Percentiles rank a stretch among this genome's conserved stretches.
phyloP scores from a whole-genome alignment of 345 rosid species.

The Hypericum perforatum region DNA sequence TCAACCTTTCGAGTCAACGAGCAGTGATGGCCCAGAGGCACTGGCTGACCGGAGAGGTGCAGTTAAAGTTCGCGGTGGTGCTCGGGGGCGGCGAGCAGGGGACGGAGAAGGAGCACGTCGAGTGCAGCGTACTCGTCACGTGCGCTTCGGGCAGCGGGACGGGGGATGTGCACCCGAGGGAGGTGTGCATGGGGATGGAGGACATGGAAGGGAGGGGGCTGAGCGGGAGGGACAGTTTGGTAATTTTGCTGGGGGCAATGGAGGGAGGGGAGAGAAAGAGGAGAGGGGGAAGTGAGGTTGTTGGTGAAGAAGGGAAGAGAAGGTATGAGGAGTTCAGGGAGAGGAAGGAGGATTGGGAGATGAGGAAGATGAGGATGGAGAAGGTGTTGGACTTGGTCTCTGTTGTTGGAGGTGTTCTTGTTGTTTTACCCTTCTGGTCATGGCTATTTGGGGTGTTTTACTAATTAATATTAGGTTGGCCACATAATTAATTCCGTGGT shows the following conservation, averaged over 20 bases:
- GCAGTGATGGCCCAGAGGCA: slow-evolving; percentile 54
- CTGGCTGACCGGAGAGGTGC: slow-evolving; percentile 63
- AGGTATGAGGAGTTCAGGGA: slow-evolving; percentile 35
- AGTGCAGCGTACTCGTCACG: slow-evolving; percentile 34
- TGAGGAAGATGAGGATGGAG: slow-evolving; percentile 25
- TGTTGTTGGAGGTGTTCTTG: slow-evolving; percentile 25
- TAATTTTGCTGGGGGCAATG: slow-evolving; percentile 37
- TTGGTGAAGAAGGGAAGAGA: slow-evolving; percentile 20
- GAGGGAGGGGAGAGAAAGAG: slow-evolving; percentile 31
- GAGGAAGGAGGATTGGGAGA: slow-evolving; percentile 32
- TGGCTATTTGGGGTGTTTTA: too few relatives aligned
- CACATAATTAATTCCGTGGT: too few relatives aligned
- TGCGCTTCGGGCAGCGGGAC: slow-evolving; percentile 29
- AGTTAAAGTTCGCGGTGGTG: slow-evolving; percentile 36
- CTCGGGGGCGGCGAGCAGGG: slow-evolving; percentile 14
- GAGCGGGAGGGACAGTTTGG: slow-evolving; percentile 65
- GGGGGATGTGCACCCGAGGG: slow-evolving; percentile 51
- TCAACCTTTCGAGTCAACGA: slow-evolving; percentile 43
- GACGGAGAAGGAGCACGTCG: slow-evolving; percentile 26
- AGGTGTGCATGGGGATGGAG: slow-evolving; percentile 54
- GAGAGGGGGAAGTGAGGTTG: neutral
- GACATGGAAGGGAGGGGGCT: slow-evolving; percentile 66
- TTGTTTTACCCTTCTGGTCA: too few relatives aligned
- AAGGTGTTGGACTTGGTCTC: slow-evolving; percentile 15
- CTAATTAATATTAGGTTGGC: too few relatives aligned